Evolutionary conservation across 2,329 filamentous ascomycete genomes (phyloP), one percentile per base, ranked within the genome.

Genomic region (Microsporum canis): DNA sequence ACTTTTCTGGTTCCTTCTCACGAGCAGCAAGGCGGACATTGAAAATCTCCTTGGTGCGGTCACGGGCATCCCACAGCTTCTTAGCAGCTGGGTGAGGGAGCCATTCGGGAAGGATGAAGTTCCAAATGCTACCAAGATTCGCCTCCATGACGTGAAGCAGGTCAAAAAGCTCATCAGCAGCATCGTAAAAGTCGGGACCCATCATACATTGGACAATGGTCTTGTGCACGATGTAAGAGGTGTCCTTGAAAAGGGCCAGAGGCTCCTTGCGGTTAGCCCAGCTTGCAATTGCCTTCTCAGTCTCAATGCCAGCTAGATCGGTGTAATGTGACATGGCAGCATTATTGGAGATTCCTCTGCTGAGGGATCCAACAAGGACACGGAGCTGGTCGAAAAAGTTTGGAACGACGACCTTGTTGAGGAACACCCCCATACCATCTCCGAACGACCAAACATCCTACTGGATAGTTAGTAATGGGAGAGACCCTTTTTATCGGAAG

Each of bases 401-500:
- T 27, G 64, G 63, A n/a, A 58, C 57, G 2, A 63, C 62, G 27
- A 65, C 63, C 36, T 64, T 64, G 60, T 64, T 62, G n/a, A 65
- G 59, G 51, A 64, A 65, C 12, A 65, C 55, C 3, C 64, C 63
- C 64, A 65, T 64, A 10, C 62, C 62, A 51, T 64, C 64, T 14
- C 64, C 64, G 23, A 64, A 65, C 8, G 64, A 65, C 64, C 64
- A 65, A 36, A 62, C 59, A 31, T 65, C 60, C 60, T 61, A 51
- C 6, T 45, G n/a, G 38, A 36, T 7, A 49, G 43, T 34, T 31
- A 39, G 27, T n/a, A 2, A 8, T 12, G 7, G 1, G 1, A 23
- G 17, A 23, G 17, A 23, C 17, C 17, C 1, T 29, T 3, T 61
- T 31, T 43, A 14, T 17, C 6, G 2, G 3, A 14, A 49, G 4